These are phyloP conservation scores for Albifimbria verrucaria DNA, from an alignment of 2,329 filamentous ascomycete genomes.

Conservation along the genomic window DNA sequence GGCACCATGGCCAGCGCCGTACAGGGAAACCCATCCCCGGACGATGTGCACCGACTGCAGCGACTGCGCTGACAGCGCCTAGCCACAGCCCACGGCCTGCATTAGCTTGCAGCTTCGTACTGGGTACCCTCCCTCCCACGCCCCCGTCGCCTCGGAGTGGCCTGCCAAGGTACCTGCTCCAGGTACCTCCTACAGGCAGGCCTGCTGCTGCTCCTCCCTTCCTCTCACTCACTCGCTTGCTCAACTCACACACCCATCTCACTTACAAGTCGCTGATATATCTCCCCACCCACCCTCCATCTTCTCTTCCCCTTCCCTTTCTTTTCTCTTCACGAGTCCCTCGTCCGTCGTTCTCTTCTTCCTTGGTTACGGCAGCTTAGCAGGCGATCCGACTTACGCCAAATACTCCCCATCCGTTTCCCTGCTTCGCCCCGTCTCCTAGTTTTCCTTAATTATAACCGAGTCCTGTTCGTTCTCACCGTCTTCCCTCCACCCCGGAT, in stretches of 20 bases:
- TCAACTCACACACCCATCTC: constrained; percentile 7
- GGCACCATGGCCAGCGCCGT: too few species aligned
- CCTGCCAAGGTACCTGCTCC: neutral
- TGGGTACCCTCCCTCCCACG: too few species aligned
- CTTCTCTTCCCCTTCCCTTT: constrained; percentile 37
- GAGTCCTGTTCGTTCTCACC: constrained; percentile 26
- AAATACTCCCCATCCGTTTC: constrained; percentile 20
- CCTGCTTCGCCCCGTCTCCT: constrained; percentile 51
- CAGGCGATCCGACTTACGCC: constrained; percentile 47
- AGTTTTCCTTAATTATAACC: constrained; percentile 40
- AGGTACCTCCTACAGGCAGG: neutral
- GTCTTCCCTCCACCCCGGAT: constrained; percentile 11
- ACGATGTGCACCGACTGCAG: neutral
- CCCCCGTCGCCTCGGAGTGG: too few species aligned
- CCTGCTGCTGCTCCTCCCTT: constrained; percentile 7
- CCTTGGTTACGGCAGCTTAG: constrained; percentile 53
- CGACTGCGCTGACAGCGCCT: neutral
- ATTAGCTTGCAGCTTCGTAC: neutral
- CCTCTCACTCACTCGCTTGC: constrained; percentile 9
- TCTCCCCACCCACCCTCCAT: constrained; percentile 42
- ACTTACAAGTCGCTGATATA: constrained; percentile 22
- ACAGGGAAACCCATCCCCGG: neutral
- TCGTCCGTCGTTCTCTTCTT: constrained; percentile 57
- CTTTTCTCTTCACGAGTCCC: constrained; percentile 51
- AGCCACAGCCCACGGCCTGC: neutral